phyloP scores from a whole-genome alignment of 2,329 filamentous ascomycete species.

The Hymenotorrendiella dingleyae region DNA sequence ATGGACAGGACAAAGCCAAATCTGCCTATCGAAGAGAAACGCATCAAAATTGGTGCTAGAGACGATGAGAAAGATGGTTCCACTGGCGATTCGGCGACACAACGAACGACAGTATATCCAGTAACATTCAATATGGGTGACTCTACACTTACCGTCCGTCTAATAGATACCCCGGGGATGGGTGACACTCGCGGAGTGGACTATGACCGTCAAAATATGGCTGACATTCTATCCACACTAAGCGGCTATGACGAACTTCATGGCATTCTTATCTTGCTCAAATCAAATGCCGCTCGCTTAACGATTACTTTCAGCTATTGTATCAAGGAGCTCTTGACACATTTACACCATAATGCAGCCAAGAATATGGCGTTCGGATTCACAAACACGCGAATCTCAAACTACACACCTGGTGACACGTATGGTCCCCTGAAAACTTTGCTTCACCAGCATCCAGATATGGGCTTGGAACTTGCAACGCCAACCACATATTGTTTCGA shows the following conservation, averaged over 20 bases:
- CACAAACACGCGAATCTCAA: slow-evolving; percentile 37
- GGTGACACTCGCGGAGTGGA: slow-evolving; percentile 36
- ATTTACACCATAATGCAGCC: slow-evolving; percentile 34
- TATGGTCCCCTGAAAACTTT: slow-evolving; percentile 32
- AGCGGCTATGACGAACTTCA: slow-evolving; percentile 33
- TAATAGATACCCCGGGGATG: slow-evolving; percentile 40
- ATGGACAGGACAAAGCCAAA: slow-evolving; percentile 24
- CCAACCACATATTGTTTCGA: slow-evolving; percentile 38
- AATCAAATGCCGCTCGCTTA: slow-evolving; percentile 35
- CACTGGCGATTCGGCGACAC: slow-evolving; percentile 34
- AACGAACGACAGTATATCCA: slow-evolving; percentile 31
- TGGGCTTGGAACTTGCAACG: slow-evolving; percentile 29
- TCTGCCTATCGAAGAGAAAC: slow-evolving; percentile 24
- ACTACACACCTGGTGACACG: slow-evolving; percentile 38
- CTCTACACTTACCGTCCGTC: slow-evolving; percentile 24
- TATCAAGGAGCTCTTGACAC: slow-evolving; percentile 35
- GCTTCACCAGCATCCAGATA: slow-evolving; percentile 26
- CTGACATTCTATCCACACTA: slow-evolving; percentile 34
- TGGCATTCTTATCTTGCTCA: slow-evolving; percentile 38
- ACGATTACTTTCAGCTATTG: slow-evolving; percentile 36
- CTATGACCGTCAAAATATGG: slow-evolving; percentile 36
- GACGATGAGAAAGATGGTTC: slow-evolving; percentile 31
- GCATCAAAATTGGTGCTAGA: slow-evolving; percentile 29
- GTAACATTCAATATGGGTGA: slow-evolving; percentile 24
- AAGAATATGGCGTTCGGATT: slow-evolving; percentile 39